A percentile compares a stretch with the other conserved stretches of the same genome.
Conservation (phyloP, 2,329 filamentous ascomycete genomes). For the Phoma sp. region DNA sequence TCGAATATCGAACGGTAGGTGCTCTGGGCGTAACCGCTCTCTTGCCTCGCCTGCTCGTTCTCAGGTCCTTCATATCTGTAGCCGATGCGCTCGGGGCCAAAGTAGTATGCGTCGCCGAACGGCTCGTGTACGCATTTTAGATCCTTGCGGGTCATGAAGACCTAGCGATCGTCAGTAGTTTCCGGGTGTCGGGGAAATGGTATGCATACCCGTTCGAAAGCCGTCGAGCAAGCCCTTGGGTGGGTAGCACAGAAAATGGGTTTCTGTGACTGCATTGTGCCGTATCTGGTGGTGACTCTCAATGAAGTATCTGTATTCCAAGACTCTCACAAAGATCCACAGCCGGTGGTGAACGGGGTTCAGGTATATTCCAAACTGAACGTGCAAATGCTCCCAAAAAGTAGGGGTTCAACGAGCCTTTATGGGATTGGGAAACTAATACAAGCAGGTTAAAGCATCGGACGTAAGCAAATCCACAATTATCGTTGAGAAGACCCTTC, state of each 20-base stretch:
- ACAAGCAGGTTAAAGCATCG: slow-evolving; percentile 14
- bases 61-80: slow-evolving; percentile 78
- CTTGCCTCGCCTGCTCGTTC: slow-evolving; percentile 55
- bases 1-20: slow-evolving; percentile 83
- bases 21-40: slow-evolving; percentile 71
- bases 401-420: slow-evolving; percentile 35
- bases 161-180: slow-evolving; percentile 48
- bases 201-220: slow-evolving; percentile 83
- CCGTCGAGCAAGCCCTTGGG: slow-evolving; percentile 92
- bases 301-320: slow-evolving; percentile 33
- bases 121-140: slow-evolving; percentile 91
- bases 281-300: slow-evolving; percentile 16
- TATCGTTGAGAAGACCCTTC: slow-evolving; percentile 30
- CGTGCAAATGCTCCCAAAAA: slow-evolving; percentile 27
- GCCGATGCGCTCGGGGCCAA: slow-evolving; percentile 86
- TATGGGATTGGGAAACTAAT: slow-evolving; percentile 23
- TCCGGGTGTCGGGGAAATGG: neutral
- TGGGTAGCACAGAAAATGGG: slow-evolving; percentile 94
- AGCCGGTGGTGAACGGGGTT: slow-evolving; percentile 17
- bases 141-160: slow-evolving; percentile 94
- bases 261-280: slow-evolving; percentile 66
- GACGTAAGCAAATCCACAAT: slow-evolving; percentile 38
- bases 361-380: slow-evolving; percentile 42
- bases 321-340: slow-evolving; percentile 23
- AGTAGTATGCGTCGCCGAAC: slow-evolving; percentile 97